Base-by-base conservation (phyloP, 2,329 filamentous ascomycete species). In the Alternaria burnsii region DNA sequence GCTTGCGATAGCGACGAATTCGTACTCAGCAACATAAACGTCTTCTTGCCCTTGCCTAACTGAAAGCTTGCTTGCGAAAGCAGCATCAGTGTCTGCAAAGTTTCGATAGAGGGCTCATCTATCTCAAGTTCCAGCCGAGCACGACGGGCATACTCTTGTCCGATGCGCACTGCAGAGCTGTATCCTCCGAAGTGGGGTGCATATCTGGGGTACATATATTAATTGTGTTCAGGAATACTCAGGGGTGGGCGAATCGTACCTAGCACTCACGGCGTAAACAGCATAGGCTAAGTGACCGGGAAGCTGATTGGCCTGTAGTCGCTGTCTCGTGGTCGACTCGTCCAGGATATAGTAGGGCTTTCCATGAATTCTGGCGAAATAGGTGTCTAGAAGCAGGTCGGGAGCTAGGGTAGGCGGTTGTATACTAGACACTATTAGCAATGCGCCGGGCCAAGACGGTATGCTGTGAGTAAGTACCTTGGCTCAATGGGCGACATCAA, bases 331-430 rank as follows among this genome's bases (percentile, higher is more conserved):
- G 0, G 86, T 87, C 0, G 88, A 83, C 77, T 97, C 92, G 72
- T 96, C 92, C 4, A 97, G 82, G 52, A 96, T 89, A 71, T 91
- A 88, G 67, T 91, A 95, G 1, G 92, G 91, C 72, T 93, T 94
- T 52, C 89, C 90, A 75, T 97, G 92, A 40, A 94, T 87, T 52
- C 91, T 87, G 22, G 84, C 81, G 75, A 97, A 96, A 76, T 94
- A 97, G 6, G 89, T 90, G 71, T 96, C 90, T 30, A 96, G 81
- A 28, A 93, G 81, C 1, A 85, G 80, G 70, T 91, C 88, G 1
- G 86, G 84, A 52, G 87, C 84, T 16, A 87, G 80, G 2, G 76
- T 75, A 41, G 81, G 81, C 3, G 84, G 81, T 47, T 73, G 70
- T 65, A 75, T 52, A 61, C 77, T 71, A 68, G 34, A 61, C 63